Evolutionary conservation across 495 filamentous ascomycete species (phyloP).

Genomic region (Peziza echinospora): DNA sequence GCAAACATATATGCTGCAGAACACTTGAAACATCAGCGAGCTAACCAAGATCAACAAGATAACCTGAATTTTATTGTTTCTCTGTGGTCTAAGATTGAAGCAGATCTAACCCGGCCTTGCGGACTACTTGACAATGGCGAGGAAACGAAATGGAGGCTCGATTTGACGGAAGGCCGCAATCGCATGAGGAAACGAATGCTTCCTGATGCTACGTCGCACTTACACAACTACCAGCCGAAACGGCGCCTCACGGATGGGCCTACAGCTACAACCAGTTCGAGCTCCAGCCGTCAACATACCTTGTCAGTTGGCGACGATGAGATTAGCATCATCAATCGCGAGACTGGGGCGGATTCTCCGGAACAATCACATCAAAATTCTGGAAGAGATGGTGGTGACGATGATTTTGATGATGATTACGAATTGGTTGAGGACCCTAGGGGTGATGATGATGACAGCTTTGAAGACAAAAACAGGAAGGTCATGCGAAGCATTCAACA

Average conservation of each 20-base stretch:
- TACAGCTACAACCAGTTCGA: constrained; percentile 11
- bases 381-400: constrained; percentile 25
- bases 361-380: constrained; percentile 13
- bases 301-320: constrained; percentile 20
- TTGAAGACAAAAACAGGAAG: constrained; percentile 92
- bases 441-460: constrained; percentile 64
- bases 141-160: constrained; percentile 63
- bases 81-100: constrained; percentile 48
- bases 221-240: constrained; percentile 71
- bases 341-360: constrained; percentile 11
- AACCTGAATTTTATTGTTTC: constrained; percentile 52
- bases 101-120: constrained; percentile 51
- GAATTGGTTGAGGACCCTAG: constrained; percentile 68
- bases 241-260: constrained; percentile 22
- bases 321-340: constrained; percentile 18
- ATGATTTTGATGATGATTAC: constrained; percentile 62
- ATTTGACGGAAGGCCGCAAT: constrained; percentile 86
- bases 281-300: constrained; percentile 14
- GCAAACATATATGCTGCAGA: constrained; percentile 85
- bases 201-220: constrained; percentile 44
- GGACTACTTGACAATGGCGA: constrained; percentile 50
- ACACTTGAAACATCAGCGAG: constrained; percentile 70
- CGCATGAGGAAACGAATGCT: constrained; percentile 78
- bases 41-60: constrained; percentile 79
- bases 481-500: constrained; percentile 87